Evolutionary conservation across 108 stramenopile species (phyloP), one percentile per base, ranked within the genome.

Genomic region (Mediolabrus comicus): DNA sequence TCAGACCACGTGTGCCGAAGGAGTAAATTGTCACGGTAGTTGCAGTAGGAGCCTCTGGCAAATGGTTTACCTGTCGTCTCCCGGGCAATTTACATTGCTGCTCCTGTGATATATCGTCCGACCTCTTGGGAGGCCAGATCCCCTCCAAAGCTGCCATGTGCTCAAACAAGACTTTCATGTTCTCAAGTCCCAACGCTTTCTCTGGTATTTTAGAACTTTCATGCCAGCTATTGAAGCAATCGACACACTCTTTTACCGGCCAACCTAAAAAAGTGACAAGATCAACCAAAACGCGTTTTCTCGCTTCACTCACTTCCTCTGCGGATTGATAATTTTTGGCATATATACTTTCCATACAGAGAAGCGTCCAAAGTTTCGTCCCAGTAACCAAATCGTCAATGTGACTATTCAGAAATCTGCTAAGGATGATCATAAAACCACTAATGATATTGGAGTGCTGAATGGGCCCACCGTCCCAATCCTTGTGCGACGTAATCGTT

Each of bases 161-260:
- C 9, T 75, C 54, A 55, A 26, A 1, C 22, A 75, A 22, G 4
- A 67, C 26, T 2, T 55, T 26, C 53, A 67, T 25, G 41, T 62
- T 39, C 8, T 62, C 16, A 1, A 9, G 36, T 4, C 74, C 74
- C 28, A 75, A 54, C 3, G 27, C 29, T 9, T 53, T 19, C 1
- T 24, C 38, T 38, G 63, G 49, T 25, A 72, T 27, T 66, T 77
- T 77, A 3, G 32, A 65, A 36, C 75, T 77, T 57, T 77, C 75
- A 13, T 31, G 38, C 75, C 75, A 77, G 14, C 65, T 9, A 25
- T 65, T 56, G 53, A 77, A 77, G 34, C 75, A 77, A 35, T 38
- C 9, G 0, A 31, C 41, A 51, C 75, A 77, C 16, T 71, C 58
- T 32, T 35, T 65, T 10, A 52, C 19, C 2, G 70, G 70, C 75